Base-by-base conservation (phyloP, 106 monocot species). In the Acorus gramineus region DNA sequence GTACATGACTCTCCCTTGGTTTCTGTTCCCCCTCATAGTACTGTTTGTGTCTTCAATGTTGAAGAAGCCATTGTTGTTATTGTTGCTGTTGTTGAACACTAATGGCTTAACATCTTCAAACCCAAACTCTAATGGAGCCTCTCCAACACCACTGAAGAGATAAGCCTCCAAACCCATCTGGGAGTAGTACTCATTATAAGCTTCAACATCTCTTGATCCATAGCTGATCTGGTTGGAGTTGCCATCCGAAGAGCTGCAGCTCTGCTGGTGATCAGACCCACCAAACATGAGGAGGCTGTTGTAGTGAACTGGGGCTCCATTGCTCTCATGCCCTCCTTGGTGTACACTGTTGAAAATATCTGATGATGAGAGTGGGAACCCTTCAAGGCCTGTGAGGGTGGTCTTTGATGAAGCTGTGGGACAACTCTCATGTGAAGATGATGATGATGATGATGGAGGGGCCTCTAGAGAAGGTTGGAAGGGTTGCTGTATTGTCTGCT, bases 81-180 rank as follows among this genome's bases (percentile, higher is more conserved):
- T 55, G 63, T 49, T 66, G 52, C 3, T 62, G 28, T 28, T 63
- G 53, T 6, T 9, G 48, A 7, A 50, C 42, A 82, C 46, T 44
- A 70, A 42, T 10, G 60, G 55, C 52, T 61, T 70, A 8, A 70
- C 62, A 59, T 82, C 77, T 9, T 64, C 70, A 7, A 11, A 65
- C 12, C 42, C 58, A 51, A 46, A 68, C 49, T 75, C 78, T 4
- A 64, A n/a, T 62, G 71, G 67, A n/a, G 53, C 69, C 59, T 68
- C 65, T 52, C 67, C 74, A 71, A 53, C 57, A 52, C 49, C 44
- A 60, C 44, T 47, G 65, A 49, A 78, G 67, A 78, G 52, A 52
- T 68, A 73, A 60, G 56, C 66, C 44, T 76, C 81, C 47, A 81
- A 69, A 11, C 65, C 54, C 65, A 81, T 11, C 28, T 78, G 28